Conservation (phyloP, 2,329 filamentous ascomycete species). For the Aspergillus sojae region DNA sequence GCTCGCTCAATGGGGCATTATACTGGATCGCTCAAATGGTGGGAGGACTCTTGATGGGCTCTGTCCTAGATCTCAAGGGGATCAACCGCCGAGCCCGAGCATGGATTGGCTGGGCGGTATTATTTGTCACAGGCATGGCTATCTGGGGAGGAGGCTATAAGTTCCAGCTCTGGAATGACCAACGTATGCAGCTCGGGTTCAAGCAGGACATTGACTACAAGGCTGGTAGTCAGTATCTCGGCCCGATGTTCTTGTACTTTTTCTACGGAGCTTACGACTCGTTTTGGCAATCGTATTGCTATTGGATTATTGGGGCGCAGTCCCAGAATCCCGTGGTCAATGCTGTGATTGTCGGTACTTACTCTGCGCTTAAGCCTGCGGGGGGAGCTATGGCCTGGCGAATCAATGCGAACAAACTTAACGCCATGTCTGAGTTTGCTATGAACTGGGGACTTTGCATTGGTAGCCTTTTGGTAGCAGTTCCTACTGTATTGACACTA, state of each 20-base stretch:
- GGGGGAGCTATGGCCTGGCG: background rate
- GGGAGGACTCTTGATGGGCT: conserved; percentile 71
- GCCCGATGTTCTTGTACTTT: conserved; percentile 83
- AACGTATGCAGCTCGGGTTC: conserved; percentile 35
- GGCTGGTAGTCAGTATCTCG: conserved; percentile 65
- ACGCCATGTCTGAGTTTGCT: background rate
- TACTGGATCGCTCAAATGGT: conserved; percentile 79
- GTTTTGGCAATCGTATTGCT: conserved; percentile 82
- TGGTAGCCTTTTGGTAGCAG: background rate
- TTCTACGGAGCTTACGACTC: conserved; percentile 89
- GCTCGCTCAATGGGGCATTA: conserved; percentile 70
- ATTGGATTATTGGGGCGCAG: conserved; percentile 60
- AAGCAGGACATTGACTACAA: conserved; percentile 60
- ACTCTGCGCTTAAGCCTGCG: background rate
- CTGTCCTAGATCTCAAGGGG: conserved; percentile 62
- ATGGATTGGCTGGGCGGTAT: conserved; percentile 59
- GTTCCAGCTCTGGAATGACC: conserved; percentile 66
- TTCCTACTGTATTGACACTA: background rate
- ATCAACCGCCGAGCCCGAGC: conserved; percentile 68
- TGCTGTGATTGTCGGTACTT: background rate
- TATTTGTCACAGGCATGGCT: conserved; percentile 70
- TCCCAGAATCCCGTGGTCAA: background rate
- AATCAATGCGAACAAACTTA: background rate
- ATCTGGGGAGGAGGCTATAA: conserved; percentile 82
- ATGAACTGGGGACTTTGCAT: background rate